Evolutionary conservation across 805 yeast genomes (phyloP), one percentile per base, ranked within the genome.

Genomic region (Helenozyma baotianmanensis): DNA sequence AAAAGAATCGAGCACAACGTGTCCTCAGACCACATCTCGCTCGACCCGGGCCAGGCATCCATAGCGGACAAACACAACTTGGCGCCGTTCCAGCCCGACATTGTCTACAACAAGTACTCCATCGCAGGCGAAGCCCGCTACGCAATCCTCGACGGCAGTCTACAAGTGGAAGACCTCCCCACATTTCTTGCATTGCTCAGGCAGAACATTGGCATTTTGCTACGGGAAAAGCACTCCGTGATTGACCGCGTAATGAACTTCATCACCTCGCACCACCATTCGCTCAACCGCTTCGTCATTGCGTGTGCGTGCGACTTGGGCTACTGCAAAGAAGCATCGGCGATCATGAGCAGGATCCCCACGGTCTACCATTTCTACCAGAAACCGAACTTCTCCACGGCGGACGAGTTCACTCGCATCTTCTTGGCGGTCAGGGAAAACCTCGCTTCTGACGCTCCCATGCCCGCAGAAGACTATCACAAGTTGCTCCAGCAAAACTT

Each of bases 111-210:
- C 33, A 48, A 52, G 7, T 58, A 56, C 37, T 34, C 54, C 3
- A 30, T 52, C 2, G 49, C 54, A 2, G 41, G 45, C 9, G 40
- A 31, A 10, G 31, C 37, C 1, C 38, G 43, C 16, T 40, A 44
- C 23, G 61, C 68, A 2, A 36, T 58, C 6, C 35, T 65, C 8
- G 49, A 49, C 17, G 69, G 67, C 1, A 36, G 42, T 1, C 23
- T 65, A 6, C 31, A 33, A 5, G 38, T 49, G 2, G 43, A 39
- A 8, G 71, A 65, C 38, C 42, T 65, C 14, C 70, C 71, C 0
- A 23, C 36, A 6, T 65, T 64, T 39, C 33, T 41, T 10, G 25
- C 18, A 3, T 37, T 61, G 24, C 42, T 64, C 9, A 29, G 40
- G 9, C 28, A 35, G 3, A 33, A 47, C 14, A 44, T 55, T 18